Base-by-base conservation (phyloP, 2,329 filamentous ascomycete genomes). In the Pseudogymnoascus verrucosus region DNA sequence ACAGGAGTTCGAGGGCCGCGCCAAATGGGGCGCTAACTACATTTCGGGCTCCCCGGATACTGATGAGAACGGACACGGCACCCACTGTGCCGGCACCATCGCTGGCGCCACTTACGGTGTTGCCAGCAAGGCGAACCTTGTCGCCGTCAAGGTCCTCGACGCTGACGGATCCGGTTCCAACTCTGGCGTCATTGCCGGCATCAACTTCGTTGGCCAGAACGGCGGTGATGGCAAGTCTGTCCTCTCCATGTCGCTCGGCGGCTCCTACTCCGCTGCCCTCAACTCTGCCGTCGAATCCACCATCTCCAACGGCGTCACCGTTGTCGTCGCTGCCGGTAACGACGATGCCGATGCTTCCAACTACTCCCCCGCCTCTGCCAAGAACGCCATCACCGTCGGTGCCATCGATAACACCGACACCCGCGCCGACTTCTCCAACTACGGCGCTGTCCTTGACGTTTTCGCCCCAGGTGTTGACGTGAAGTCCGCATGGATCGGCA, bases 301-400 rank as follows among this genome's bases (percentile, higher is more conserved):
- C 60, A 78, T 78, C 68, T 68, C 69, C 21, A 69, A 71, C 1
- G 82, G 82, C 21, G 73, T 86, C 34, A 77, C 83, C 61, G 76
- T 80, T 1, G 79, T 82, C 31, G 82, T 83, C 0, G 82, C 83
- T 3, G 83, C 83, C 19, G 84, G 84, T 16, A 85, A 85, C 70
- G 74, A 75, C 21, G 73, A 75, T 66, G 71, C 69, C n/a, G 74
- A 80, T 63, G 76, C 76, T 1, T 66, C 69, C 5, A 71, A 74
- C 66, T 74, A 71, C 51, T 84, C 81, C 0, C 82, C 82, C 1
- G 81, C 80, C 1, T 80, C 78, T 0, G 77, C 77, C 14, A 68
- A 78, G 10, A 72, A 74, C 31, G 82, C 80, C 60, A 74, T 83
- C 66, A 84, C 82, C 0, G 82, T 85, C n/a, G 82, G 80, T 3